Percentiles rank a stretch among this genome's conserved stretches.
phyloP scores from a whole-genome alignment of 495 filamentous ascomycete species.

The Penicillium paxilli region DNA sequence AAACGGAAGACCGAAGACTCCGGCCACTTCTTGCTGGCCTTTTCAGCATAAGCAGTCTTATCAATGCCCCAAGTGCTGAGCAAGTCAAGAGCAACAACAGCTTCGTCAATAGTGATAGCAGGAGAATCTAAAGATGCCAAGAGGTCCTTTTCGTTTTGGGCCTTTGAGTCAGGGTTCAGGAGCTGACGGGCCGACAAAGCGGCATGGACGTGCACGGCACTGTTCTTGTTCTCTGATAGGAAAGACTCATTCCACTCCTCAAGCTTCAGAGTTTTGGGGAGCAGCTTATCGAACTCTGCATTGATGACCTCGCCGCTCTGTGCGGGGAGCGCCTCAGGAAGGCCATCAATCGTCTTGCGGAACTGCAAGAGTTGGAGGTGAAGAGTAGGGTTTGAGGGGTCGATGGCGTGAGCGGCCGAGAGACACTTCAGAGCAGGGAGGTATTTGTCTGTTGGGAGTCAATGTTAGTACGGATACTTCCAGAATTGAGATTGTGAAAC shows the following conservation, averaged over 20 bases:
- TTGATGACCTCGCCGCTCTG: slow-evolving; percentile 67
- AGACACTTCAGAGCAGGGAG: slow-evolving; percentile 84
- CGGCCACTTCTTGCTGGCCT: slow-evolving; percentile 70
- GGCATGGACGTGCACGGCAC: slow-evolving; percentile 61
- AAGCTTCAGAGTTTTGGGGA: slow-evolving; percentile 57
- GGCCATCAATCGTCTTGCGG: slow-evolving; percentile 59
- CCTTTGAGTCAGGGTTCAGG: slow-evolving; percentile 56
- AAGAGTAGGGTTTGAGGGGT: slow-evolving; percentile 69
- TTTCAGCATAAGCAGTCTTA: slow-evolving; percentile 57
- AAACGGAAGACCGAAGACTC: slow-evolving; percentile 61
- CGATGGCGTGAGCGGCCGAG: slow-evolving; percentile 66
- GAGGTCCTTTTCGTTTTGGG: slow-evolving; percentile 61
- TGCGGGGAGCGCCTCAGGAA: slow-evolving; percentile 54
- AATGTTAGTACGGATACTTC: slow-evolving; percentile 15
- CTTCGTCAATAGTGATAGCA: slow-evolving; percentile 59
- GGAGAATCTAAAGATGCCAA: slow-evolving; percentile 54
- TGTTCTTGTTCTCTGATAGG: slow-evolving; percentile 60
- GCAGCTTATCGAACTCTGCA: slow-evolving; percentile 58
- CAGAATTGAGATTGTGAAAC: slow-evolving; percentile 22
- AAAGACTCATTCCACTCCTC: slow-evolving; percentile 69
- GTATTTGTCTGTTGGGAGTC: slow-evolving; percentile 65
- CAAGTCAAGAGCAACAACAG: slow-evolving; percentile 56
- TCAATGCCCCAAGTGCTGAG: slow-evolving; percentile 62
- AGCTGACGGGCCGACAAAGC: slow-evolving; percentile 60
- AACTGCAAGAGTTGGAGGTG: slow-evolving; percentile 76